Percentiles rank a stretch among this genome's conserved stretches.
Conservation (phyloP, 257 asterid species). For the Gynochthodes officinalis region DNA sequence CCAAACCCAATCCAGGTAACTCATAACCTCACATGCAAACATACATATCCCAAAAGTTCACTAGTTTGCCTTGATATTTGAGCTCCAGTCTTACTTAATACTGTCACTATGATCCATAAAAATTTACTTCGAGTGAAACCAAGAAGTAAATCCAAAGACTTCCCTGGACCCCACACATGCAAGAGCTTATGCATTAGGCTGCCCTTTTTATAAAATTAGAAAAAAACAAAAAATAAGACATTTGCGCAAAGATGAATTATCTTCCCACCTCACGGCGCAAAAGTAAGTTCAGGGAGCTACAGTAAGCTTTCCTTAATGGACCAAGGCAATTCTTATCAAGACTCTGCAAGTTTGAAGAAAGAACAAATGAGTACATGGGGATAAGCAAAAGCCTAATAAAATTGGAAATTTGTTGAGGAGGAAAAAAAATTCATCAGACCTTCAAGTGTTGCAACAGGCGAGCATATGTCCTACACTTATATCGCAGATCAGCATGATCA, state of each 20-base stretch:
- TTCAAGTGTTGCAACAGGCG: slow-evolving; percentile 95
- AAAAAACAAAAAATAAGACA: slow-evolving; percentile 17
- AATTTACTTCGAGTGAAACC: neutral
- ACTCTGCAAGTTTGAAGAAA: slow-evolving; percentile 47
- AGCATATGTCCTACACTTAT: slow-evolving; percentile 95
- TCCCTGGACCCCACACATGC: no score
- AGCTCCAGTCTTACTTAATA: neutral
- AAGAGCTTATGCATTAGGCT: no score
- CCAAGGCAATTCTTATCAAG: slow-evolving; percentile 84
- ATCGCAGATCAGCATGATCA: slow-evolving; percentile 94
- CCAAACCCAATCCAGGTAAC: neutral
- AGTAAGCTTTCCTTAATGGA: slow-evolving; percentile 89
- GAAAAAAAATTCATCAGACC: slow-evolving; percentile 41
- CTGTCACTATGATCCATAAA: neutral
- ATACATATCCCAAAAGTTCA: neutral
- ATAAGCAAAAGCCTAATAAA: slow-evolving; percentile 20
- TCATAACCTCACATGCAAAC: neutral
- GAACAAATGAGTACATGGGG: slow-evolving; percentile 20
- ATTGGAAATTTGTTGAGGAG: slow-evolving; percentile 12
- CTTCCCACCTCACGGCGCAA: slow-evolving; percentile 85
- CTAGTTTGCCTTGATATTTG: neutral
- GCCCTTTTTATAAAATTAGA: no score
- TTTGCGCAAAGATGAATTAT: slow-evolving; percentile 20
- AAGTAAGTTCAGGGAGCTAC: slow-evolving; percentile 89
- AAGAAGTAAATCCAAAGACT: neutral